Conservation (phyloP, 1,284 basidiomycete genomes). For the Coniferiporia sulphurascens region DNA sequence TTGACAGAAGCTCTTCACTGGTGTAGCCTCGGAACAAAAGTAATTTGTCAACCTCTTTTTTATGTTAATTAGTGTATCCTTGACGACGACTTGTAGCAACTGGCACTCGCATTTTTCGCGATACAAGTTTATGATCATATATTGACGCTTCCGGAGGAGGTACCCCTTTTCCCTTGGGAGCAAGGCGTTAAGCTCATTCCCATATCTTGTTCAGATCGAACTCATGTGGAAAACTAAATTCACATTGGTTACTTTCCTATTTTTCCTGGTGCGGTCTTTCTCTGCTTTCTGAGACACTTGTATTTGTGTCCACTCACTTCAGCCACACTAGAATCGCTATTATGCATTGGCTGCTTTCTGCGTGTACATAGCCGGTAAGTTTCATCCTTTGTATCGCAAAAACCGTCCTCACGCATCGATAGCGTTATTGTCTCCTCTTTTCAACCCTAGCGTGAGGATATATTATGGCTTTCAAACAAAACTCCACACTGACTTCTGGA, state of each 20-base stretch:
- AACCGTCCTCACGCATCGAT: background rate
- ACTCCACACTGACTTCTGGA: background rate
- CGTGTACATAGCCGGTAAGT: background rate
- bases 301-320: background rate
- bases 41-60: background rate
- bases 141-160: slow-evolving; percentile 9
- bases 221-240: background rate
- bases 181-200: background rate
- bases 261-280: background rate
- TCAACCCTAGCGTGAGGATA: background rate
- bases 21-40: background rate
- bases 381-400: background rate
- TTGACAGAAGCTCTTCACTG: background rate
- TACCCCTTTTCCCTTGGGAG: background rate
- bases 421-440: background rate
- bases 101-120: background rate
- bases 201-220: background rate
- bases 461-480: background rate
- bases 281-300: background rate
- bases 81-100: background rate
- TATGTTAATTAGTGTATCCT: background rate
- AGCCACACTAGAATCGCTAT: background rate
- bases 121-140: slow-evolving; percentile 1
- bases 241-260: background rate
- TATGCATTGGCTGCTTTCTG: background rate